Conservation (phyloP, 371 early-diverging fungal species). For the Vittaforma corneae region DNA sequence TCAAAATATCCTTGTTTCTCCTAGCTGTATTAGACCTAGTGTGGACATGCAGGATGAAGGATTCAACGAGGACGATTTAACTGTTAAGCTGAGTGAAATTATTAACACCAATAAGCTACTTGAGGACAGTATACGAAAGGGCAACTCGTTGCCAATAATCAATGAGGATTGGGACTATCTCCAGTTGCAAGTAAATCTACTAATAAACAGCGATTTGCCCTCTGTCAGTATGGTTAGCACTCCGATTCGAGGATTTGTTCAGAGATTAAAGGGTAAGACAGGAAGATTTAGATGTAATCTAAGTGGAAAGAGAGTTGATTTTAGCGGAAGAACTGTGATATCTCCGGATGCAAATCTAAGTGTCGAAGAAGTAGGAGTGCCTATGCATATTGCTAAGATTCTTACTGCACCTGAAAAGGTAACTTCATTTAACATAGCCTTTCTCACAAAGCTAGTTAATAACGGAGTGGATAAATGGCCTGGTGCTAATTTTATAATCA, state of each 20-base stretch:
- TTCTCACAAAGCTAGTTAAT: constrained; percentile 63
- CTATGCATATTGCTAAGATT: constrained; percentile 79
- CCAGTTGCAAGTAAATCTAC: constrained; percentile 82
- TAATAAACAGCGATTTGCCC: constrained; percentile 86
- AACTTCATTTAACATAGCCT: constrained; percentile 70
- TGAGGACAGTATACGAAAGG: constrained; percentile 69
- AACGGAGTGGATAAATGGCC: constrained; percentile 84
- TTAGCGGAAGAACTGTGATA: constrained; percentile 95
- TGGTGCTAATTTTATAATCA: constrained; percentile 79
- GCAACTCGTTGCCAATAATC: constrained; percentile 63
- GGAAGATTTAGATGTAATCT: constrained; percentile 98
- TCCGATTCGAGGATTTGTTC: constrained; percentile 72
- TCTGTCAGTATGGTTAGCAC: constrained; percentile 55
- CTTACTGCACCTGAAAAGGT: constrained; percentile 92
- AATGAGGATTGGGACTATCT: constrained; percentile 92
- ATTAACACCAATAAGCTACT: constrained; percentile 79
- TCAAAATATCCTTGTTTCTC: constrained; percentile 70
- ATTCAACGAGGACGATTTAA: constrained; percentile 95
- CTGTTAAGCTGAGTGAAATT: constrained; percentile 89
- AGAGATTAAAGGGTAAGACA: constrained; percentile 94
- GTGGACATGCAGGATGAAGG: constrained; percentile 72
- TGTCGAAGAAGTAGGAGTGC: constrained; percentile 91
- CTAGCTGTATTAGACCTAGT: constrained; percentile 87
- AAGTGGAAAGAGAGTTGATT: constrained; percentile 98
- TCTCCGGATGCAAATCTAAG: constrained; percentile 95